phyloP scores from a whole-genome alignment of 1,139 yeast genomes.

The Eremothecium coryli region DNA sequence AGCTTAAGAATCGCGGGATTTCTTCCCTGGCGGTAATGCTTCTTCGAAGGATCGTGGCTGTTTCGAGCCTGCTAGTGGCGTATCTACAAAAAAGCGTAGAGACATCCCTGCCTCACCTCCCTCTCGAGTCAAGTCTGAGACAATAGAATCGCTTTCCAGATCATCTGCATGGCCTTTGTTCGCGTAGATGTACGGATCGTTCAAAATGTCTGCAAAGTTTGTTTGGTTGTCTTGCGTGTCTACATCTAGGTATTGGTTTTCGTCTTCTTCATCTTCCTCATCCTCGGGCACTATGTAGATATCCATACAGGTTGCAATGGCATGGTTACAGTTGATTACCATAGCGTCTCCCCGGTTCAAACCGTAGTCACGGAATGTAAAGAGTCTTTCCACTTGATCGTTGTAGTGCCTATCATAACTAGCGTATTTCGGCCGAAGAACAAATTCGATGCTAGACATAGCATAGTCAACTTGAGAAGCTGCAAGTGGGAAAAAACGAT shows the following conservation, averaged over 20 bases:
- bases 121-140: conserved; percentile 14
- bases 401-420: conserved; percentile 32
- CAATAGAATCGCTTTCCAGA: conserved; percentile 12
- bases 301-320: conserved; percentile 27
- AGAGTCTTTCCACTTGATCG: conserved; percentile 30
- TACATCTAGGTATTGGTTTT: not conserved
- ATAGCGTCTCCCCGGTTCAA: conserved; percentile 33
- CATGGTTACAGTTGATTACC: conserved; percentile 28
- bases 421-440: conserved; percentile 29
- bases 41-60: not conserved
- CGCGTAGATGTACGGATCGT: conserved; percentile 7
- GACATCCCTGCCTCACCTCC: conserved; percentile 23
- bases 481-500: conserved; percentile 17
- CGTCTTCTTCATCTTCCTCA: conserved; percentile 7
- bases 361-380: conserved; percentile 34
- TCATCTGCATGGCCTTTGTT: conserved; percentile 20
- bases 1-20: not conserved
- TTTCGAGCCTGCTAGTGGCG: conserved; percentile 9
- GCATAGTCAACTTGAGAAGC: conserved; percentile 2
- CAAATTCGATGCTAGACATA: conserved; percentile 27
- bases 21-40: not conserved
- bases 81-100: conserved; percentile 14
- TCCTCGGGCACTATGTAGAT: conserved; percentile 13
- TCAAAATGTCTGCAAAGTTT: conserved; percentile 7
- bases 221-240: conserved; percentile 1